Base-by-base conservation (phyloP, 2,329 filamentous ascomycete genomes). In the Berkeleyomyces basicola region DNA sequence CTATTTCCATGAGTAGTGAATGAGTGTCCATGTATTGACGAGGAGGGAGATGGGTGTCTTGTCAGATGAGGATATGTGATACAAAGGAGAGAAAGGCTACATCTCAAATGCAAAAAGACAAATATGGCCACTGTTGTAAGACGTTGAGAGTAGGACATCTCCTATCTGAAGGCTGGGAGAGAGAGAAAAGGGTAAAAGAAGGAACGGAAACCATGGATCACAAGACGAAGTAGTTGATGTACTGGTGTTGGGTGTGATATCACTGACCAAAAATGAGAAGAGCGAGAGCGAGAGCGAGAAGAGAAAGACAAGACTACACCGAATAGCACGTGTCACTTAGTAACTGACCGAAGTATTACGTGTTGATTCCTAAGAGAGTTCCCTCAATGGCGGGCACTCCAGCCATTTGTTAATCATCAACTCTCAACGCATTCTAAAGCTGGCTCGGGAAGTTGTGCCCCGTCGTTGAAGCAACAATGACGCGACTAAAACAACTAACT, bases 201-300 rank as follows among this genome's bases (percentile, higher is more conserved):
- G 55, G 40, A 23, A 23, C 2, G 23, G 23, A 23, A 23, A 23
- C 23, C 23, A 23, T 23, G 1, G 23, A 23, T 23, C 23, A 23
- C 23, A 23, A 23, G 23, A 23, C 23, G 23, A 23, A 23, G 23
- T 23, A 23, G 23, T 23, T 23, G 23, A 23, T 23, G 23, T 23
- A 23, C 23, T 23, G 23, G 23, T 23, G 23, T 23, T 23, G 23
- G 23, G 23, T 23, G 23, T 23, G 23, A 23, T 23, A 23, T 23
- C 23, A 23, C 23, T 2, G 23, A 23, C 23, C 23, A 23, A 23
- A 23, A 23, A 23, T 23, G 23, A 23, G 2, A 23, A 23, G 23
- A 23, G 23, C 23, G 37, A 47, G 43, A 61, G 61, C 16, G 11
- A 59, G 55, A 53, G 61, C n/a, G 44, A 46, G 61, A 55, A 42